Percentiles rank a stretch among this genome's conserved stretches.
Evolutionary conservation across 257 asterid species (phyloP).

Genomic region (Solanum tarijense): DNA sequence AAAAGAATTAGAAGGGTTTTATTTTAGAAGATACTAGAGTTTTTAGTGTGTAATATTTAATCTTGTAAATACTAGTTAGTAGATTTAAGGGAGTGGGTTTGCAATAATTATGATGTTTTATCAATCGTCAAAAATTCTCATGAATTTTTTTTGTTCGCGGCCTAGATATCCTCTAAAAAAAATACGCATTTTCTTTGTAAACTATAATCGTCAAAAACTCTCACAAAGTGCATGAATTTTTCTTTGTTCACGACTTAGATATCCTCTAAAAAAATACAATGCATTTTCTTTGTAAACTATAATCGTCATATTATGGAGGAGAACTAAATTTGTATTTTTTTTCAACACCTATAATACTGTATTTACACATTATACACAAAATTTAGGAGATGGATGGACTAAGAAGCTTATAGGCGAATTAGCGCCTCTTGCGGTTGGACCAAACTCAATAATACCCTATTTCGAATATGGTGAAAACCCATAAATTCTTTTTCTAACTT

Average conservation of each 20-base stretch:
- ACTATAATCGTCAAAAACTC: neutral
- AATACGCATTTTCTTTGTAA: neutral
- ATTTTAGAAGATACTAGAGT: neutral
- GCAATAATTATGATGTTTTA: neutral
- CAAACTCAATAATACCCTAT: neutral
- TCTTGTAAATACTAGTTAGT: neutral
- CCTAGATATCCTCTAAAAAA: neutral
- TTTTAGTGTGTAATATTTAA: neutral
- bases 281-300: too few relatives aligned
- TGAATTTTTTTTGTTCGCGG: too few relatives aligned
- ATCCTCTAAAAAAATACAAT: too few relatives aligned
- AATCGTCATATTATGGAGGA: neutral
- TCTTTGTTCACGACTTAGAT: too few relatives aligned
- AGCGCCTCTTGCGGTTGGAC: neutral
- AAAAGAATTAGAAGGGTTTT: neutral
- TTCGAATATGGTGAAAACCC: too few relatives aligned
- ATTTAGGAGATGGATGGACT: neutral
- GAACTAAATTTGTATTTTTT: neutral
- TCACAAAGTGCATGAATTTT: neutral
- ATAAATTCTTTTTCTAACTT: too few relatives aligned
- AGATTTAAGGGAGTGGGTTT: neutral
- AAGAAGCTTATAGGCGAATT: neutral
- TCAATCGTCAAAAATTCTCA: neutral
- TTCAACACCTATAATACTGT: neutral
- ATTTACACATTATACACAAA: neutral